Evolutionary conservation across 176 grass and related monocot species (phyloP), one percentile per base, ranked within the genome.

Genomic region (Urochloa ruziziensis): DNA sequence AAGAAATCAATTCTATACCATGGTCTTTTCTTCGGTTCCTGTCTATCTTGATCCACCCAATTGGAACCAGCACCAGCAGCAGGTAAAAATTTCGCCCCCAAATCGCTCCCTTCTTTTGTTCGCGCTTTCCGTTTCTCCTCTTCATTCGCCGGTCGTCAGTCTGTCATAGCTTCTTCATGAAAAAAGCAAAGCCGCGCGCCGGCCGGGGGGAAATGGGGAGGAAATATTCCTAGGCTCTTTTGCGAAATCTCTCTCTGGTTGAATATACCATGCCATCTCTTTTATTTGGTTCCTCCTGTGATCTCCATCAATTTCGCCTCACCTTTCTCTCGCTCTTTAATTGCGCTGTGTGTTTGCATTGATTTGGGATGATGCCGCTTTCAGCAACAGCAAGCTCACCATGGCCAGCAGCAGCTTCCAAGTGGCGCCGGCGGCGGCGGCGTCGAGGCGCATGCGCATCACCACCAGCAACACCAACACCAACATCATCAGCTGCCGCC

Each of bases 21-120:
- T 97, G 95, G 95, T 89, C 86, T 97, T 97, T 89, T 82, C 95
- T 81, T 93, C 90, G 73, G 92, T 94, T 94, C 92, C 95, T 60
- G 51, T 88, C 62, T 97, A 97, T 74, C 92, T 89, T 87, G 94
- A 97, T 97, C 86, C 86, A 77, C 92, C 92, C 77, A 97, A 91
- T 89, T 97, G 95, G 95, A 97, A 84, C 88, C 92, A 97, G 80
- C 75, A 77, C 37, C 86, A 82, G 87, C 80, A 83, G 84, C 88
- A 90, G 90, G 88, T 91, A 70, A 88, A 47, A 30, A 4, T 89
- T 79, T 91, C 49, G 14, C 28, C 58, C n/a, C n/a, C n/a, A n/a
- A n/a, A n/a, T n/a, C n/a, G n/a, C n/a, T n/a, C n/a, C n/a, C 34
- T 52, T 12, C 56, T 59, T 46, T 46, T 46, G 2, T 44, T n/a